A percentile compares a stretch with the other conserved stretches of the same genome.
Conservation (phyloP, 2,329 filamentous ascomycete genomes). For the Cladosporium sp. region DNA sequence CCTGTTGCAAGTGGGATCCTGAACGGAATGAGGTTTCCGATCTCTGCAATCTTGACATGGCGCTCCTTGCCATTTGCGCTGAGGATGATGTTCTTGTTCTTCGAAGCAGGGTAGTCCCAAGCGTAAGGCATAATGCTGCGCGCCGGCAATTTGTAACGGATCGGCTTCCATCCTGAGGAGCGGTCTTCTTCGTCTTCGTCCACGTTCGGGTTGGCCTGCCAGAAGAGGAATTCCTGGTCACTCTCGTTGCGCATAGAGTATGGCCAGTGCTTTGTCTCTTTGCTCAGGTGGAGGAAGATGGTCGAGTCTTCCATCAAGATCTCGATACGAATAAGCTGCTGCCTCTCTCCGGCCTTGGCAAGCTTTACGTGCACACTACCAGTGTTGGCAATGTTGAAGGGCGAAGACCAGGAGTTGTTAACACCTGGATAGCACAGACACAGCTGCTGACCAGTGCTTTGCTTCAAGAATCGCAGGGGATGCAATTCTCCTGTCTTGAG, state of each 20-base stretch:
- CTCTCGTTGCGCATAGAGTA: conserved; percentile 99
- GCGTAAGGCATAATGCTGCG: conserved; percentile 99
- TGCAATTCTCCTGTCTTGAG: conserved; percentile 74
- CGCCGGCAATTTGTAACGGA: conserved; percentile 85
- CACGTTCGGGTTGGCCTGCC: conserved; percentile 86
- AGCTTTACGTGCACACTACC: conserved; percentile 92
- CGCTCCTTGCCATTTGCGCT: conserved; percentile 74
- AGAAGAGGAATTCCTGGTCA: conserved; percentile 94
- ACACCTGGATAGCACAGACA: conserved; percentile 90
- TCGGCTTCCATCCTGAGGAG: conserved; percentile 81
- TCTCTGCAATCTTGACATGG: conserved; percentile 92
- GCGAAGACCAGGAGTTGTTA: conserved; percentile 96
- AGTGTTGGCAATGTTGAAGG: conserved; percentile 94
- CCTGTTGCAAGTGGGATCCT: conserved; percentile 63
- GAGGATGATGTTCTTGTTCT: conserved; percentile 88
- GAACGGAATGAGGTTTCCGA: conserved; percentile 93
- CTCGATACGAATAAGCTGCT: conserved; percentile 81
- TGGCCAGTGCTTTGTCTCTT: conserved; percentile 94
- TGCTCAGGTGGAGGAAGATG: conserved; percentile 83
- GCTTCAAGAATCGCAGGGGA: conserved; percentile 85
- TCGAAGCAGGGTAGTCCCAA: conserved; percentile 98
- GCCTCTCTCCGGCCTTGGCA: conserved; percentile 82
- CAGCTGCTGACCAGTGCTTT: conserved; percentile 77
- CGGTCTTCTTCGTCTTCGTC: conserved; percentile 86
- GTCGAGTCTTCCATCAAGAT: conserved; percentile 89